phyloP scores from a whole-genome alignment of 148 eudicot species.

The Rhododendron simsii region DNA sequence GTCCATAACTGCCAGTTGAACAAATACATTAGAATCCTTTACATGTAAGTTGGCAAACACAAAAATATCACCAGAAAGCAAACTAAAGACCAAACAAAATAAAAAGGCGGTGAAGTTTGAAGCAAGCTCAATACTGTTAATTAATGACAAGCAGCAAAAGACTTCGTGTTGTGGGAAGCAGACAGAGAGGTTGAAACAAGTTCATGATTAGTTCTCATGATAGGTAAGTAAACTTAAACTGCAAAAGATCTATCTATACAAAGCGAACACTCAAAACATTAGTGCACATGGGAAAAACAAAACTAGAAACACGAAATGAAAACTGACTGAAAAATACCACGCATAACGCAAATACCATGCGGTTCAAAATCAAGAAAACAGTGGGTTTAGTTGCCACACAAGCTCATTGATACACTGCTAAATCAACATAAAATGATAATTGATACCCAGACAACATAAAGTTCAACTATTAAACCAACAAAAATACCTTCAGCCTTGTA shows the following conservation, averaged over 20 bases:
- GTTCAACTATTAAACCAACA: neutral
- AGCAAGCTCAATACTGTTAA: neutral
- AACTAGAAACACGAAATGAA: neutral
- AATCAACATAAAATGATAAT: neutral
- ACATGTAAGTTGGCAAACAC: neutral
- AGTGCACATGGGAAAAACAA: neutral
- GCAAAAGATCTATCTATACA: neutral
- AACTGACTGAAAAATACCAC: neutral
- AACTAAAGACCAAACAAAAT: neutral
- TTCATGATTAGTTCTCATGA: neutral
- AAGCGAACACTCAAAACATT: neutral
- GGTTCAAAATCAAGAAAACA: neutral
- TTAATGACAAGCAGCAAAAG: slow-evolving; percentile 1
- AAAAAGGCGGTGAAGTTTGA: neutral
- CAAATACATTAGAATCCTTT: slow-evolving; percentile 20
- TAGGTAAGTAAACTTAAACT: neutral
- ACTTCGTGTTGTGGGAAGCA: neutral
- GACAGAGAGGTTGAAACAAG: neutral
- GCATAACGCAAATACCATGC: neutral
- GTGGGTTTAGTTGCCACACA: neutral
- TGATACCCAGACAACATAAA: neutral
- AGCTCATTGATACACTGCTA: neutral
- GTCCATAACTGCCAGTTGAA: slow-evolving; percentile 54
- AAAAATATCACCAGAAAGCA: neutral
- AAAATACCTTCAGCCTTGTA: neutral